Evolutionary conservation across 2,329 filamentous ascomycete species (phyloP), one percentile per base, ranked within the genome.

Genomic region (Hypoxylon sp.): DNA sequence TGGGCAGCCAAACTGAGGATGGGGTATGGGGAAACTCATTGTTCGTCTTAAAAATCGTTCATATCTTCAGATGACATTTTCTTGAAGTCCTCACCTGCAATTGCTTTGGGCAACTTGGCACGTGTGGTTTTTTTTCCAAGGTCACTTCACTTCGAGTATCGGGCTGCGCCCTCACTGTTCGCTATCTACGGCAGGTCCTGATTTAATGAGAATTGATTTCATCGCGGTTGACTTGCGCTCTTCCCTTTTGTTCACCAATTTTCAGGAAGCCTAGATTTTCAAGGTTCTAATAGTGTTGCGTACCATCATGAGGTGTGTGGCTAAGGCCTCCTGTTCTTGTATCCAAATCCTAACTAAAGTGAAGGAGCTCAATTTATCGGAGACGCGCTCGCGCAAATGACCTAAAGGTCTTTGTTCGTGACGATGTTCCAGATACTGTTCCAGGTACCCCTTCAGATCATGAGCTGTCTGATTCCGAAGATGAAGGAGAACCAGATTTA

Each of bases 121-220:
- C 57, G 50, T 69, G 60, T 63, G 51, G 13, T 63, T 65, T 60
- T 30, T 43, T 11, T 4, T 7, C n/a, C 67, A 2, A 63, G 45
- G 50, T 58, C 67, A 58, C 32, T 69, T 69, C 64, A 43, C 58
- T 67, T 70, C 64, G 50, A 58, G 17, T 53, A 30, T 64, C 28
- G 64, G 67, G 67, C 67, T 63, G 67, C 14, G 64, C 67, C 67
- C 67, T 65, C 64, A 60, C 56, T 70, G 46, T 65, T 67, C 43
- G 52, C 43, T 49, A 46, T 70, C 57, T 57, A 65, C 64, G 61
- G 64, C 67, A 65, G 67, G 67, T 23, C 67, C 64, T 67, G 43
- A 52, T 60, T 70, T 65, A 38, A 62, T 62, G 14, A 63, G 11
- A 51, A 51, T 62, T 69, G 5, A 14, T 56, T 69, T 69, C 60